Evolutionary conservation across 768 basidiomycete species (phyloP), one percentile per base, ranked within the genome.

Genomic region (Leucocoprinus leucothites): DNA sequence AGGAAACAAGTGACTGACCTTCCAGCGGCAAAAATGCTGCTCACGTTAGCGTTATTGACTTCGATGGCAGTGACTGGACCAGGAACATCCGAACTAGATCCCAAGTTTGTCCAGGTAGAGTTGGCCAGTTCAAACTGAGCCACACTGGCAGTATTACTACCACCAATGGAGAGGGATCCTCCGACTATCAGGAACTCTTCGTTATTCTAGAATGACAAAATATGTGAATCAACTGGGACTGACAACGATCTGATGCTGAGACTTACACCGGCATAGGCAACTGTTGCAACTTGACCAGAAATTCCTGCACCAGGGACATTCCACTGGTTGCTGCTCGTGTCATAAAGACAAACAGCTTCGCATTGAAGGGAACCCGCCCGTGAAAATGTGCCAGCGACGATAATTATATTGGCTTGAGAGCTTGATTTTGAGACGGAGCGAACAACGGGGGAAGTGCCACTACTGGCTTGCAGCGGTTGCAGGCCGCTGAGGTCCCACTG

Each of bases 31-130:
- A 94, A 99, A 53, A 98, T 80, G 63, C 90, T 96, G 61, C 83
- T 89, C 1, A 72, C 67, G 65, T 97, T 93, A 19, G 81, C 80
- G 59, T 85, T 75, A 68, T 98, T 91, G 40, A 94, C 87, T 51
- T 88, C 87, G 49, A 98, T 67, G 9, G 96, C 94, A 2, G 93
- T 89, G 1, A 94, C 89, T 2, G 94, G 94, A 2, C 96, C 96
- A 43, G 94, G 92, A 21, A 98, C 75, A 45, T 82, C 76, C 11
- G 69, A 66, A 11, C 80, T 69, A 43, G 72, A 65, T 9, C 90
- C 92, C 24, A 94, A 65, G 1, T 85, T 65, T 7, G 73, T 72
- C 96, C 96, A 99, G 1, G 84, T 85, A 2, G 71, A 63, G 64
- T 93, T 94, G 34, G 78, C 61, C 63, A 95, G 84, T 56, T 77